These are phyloP conservation scores for Phytopythium kandeliae DNA, from an alignment of 352 stramenopile genomes.

Conservation along the genomic window DNA sequence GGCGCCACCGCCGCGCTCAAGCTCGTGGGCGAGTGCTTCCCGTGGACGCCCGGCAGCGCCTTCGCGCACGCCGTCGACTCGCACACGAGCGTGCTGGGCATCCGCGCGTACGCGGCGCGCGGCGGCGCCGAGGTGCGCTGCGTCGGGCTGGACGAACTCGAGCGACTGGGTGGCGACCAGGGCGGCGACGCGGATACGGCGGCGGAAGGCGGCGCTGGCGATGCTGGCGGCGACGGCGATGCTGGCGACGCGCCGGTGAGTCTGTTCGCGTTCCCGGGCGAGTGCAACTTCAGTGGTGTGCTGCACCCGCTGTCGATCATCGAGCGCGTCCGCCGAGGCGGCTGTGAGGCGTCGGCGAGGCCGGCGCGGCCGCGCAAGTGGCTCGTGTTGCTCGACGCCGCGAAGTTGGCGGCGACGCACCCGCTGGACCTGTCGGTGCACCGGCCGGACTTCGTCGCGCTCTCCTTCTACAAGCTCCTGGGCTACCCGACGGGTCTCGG, in stretches of 20 bases:
- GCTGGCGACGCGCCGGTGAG: slow-evolving; percentile 14
- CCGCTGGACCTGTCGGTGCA: slow-evolving; percentile 40
- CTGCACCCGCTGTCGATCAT: slow-evolving; percentile 44
- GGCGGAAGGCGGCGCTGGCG: no score
- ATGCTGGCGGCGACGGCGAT: no score
- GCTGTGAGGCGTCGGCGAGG: no score
- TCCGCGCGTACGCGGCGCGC: slow-evolving; percentile 36
- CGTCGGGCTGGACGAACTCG: slow-evolving; percentile 33
- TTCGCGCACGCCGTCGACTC: slow-evolving; percentile 64
- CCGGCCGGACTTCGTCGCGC: slow-evolving; percentile 54
- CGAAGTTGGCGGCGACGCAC: slow-evolving; percentile 58
- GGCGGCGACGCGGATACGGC: no score
- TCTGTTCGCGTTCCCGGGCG: slow-evolving; percentile 65
- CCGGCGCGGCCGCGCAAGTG: slow-evolving; percentile 20
- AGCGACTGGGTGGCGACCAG: slow-evolving; percentile 13
- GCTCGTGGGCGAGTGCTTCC: slow-evolving; percentile 77
- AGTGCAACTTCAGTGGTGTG: slow-evolving; percentile 76
- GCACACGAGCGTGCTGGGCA: slow-evolving; percentile 71
- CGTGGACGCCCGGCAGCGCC: slow-evolving; percentile 41
- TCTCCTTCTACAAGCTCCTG: slow-evolving; percentile 87
- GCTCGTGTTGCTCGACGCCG: slow-evolving; percentile 67
- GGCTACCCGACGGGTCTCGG: slow-evolving; percentile 68
- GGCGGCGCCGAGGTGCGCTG: slow-evolving; percentile 19
- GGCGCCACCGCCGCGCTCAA: slow-evolving; percentile 79
- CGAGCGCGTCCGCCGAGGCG: slow-evolving; percentile 20